phyloP scores from a whole-genome alignment of 192 early-diverging fungal species.

The Kappamyces sp. region DNA sequence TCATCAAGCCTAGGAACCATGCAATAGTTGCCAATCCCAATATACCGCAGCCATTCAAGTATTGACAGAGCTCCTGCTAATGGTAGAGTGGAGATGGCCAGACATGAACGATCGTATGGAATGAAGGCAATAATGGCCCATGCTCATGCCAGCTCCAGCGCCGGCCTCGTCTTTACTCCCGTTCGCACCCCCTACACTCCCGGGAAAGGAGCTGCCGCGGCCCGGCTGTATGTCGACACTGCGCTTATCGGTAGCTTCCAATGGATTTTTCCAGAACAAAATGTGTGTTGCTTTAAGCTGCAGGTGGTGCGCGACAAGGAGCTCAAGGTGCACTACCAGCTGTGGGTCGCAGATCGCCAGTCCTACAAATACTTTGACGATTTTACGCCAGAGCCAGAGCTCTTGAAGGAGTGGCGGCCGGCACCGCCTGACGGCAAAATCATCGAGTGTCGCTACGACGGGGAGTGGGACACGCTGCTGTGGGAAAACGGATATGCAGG shows the following conservation, averaged over 20 bases:
- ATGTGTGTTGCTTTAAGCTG: slow-evolving; percentile 11
- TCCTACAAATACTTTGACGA: slow-evolving; percentile 11
- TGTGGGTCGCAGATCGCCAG: slow-evolving; percentile 6
- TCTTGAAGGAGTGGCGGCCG: background rate
- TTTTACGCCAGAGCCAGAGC: slow-evolving; percentile 10
- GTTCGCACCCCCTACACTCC: slow-evolving; percentile 1
- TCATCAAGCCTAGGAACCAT: slow-evolving; percentile 12
- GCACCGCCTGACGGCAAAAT: slow-evolving; percentile 2
- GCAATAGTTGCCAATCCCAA: background rate
- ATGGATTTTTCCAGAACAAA: slow-evolving; percentile 1
- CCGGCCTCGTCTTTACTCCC: slow-evolving; percentile 8
- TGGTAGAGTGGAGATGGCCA: slow-evolving; percentile 10
- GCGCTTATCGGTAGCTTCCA: slow-evolving; percentile 1
- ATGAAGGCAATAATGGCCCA: background rate
- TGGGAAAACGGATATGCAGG: slow-evolving; percentile 16
- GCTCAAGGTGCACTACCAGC: slow-evolving; percentile 6
- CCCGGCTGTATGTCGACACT: too few species aligned
- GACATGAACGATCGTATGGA: slow-evolving; percentile 13
- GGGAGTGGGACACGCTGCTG: slow-evolving; percentile 12
- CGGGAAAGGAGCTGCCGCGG: background rate
- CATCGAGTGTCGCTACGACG: slow-evolving; percentile 11
- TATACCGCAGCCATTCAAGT: background rate
- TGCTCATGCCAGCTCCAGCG: background rate
- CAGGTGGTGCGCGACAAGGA: slow-evolving; percentile 14
- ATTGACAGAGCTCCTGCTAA: too few species aligned